Evolutionary conservation across 345 rosid genomes (phyloP), one percentile per base, ranked within the genome.

Genomic region (Eucalyptus cloeziana): DNA sequence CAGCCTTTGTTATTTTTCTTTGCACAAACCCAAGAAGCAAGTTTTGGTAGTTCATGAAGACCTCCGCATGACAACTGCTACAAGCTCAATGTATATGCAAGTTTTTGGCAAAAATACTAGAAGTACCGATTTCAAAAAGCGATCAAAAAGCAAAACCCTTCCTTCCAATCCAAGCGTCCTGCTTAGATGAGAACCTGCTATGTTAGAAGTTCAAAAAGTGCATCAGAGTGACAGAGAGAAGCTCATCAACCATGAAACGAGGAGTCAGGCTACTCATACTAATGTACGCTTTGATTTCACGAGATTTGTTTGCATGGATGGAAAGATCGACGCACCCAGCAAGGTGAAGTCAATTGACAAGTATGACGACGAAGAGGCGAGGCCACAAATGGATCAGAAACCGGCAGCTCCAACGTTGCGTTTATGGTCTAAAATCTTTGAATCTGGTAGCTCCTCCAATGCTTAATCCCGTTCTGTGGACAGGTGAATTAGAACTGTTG

Each of bases 1-100:
- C 4, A 7, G 8, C 54, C 54, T 51, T 51, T 51, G 54, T 51
- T 51, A 51, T 17, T 51, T 51, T 51, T 16, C 22, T 51, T 51
- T 0, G 4, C 21, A 0, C 0, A 0, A 51, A 51, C 22, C 54
- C 8, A 51, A 51, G 8, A 16, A 51, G 54, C 0, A 51, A 51
- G 54, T 16, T 51, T 51, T 0, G 54, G 8, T 8, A 51, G 2
- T 0, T 51, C 44, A 69, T 1, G 25, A 2, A 51, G 9, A 17
- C 56, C 27, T 21, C 7, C 15, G 1, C 14, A 7, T 37, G 8
- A 27, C 45, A 9, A 71, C 0, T 51, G 54, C 54, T 51, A 17
- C 54, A 17, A 51, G 54, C 54, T 51, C 22, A 51, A 51, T 51
- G 8, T 51, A 51, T 0, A 51, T 15, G 52, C 52, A 50, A 50